These are phyloP conservation scores for Poa annua DNA, from an alignment of 176 grass and related monocot species.

Conservation along the genomic window DNA sequence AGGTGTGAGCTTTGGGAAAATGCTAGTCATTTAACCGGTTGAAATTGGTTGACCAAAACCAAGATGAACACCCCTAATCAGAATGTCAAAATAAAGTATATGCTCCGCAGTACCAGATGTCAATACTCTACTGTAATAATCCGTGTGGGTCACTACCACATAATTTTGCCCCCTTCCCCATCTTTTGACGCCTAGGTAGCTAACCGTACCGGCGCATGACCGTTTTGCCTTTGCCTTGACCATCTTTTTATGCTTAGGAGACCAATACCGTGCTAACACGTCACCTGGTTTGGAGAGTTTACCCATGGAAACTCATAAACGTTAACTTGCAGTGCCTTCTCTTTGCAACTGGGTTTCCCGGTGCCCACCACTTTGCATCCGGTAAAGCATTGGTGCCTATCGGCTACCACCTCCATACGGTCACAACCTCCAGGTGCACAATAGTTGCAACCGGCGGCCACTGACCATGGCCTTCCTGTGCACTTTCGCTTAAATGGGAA, in stretches of 20 bases:
- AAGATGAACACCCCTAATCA: background rate
- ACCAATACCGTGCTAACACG: too few relatives aligned
- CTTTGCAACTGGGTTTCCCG: too few relatives aligned
- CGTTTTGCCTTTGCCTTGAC: too few relatives aligned
- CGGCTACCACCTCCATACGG: background rate
- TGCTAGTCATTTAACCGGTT: background rate
- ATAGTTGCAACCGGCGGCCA: background rate
- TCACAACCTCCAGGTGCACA: background rate
- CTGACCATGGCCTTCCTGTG: background rate
- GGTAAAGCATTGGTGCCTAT: background rate
- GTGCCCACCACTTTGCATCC: background rate
- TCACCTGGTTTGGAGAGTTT: background rate
- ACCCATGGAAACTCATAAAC: background rate
- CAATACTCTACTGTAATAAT: conserved; percentile 4
- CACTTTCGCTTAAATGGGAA: background rate
- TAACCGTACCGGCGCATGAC: background rate
- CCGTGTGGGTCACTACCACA: background rate
- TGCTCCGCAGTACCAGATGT: background rate
- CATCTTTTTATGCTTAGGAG: too few relatives aligned
- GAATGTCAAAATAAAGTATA: conserved; percentile 27
- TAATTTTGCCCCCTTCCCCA: background rate
- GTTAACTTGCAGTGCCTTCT: too few relatives aligned
- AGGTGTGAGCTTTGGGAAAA: background rate
- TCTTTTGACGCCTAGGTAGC: background rate
- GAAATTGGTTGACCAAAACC: conserved; percentile 10